Conservation (phyloP, 163 green algal genomes). For the Scenedesmus sp. region DNA sequence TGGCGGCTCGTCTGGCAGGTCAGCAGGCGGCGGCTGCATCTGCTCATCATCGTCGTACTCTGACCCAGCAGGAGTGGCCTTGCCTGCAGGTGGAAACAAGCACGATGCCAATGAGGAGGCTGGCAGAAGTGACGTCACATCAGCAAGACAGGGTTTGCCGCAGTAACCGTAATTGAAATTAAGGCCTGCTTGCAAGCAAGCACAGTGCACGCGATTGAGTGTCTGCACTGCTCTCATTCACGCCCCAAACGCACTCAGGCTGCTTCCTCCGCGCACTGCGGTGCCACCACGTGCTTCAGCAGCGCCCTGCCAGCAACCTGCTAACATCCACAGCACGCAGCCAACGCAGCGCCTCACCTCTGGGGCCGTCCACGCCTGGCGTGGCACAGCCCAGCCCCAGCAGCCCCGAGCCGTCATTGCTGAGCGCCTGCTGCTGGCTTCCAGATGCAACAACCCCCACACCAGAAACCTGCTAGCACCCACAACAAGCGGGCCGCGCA, state of each 20-base stretch:
- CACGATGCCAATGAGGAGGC: neutral
- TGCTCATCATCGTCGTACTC: neutral
- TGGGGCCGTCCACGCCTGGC: constrained; percentile 12
- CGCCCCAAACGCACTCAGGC: no score
- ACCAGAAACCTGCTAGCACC: no score
- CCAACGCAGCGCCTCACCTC: neutral
- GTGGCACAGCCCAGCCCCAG: constrained; percentile 5
- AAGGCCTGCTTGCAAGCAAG: no score
- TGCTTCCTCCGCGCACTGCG: no score
- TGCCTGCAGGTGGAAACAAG: neutral
- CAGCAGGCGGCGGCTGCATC: neutral
- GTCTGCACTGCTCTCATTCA: no score
- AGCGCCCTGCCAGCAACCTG: neutral
- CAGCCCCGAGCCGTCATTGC: neutral
- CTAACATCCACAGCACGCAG: neutral
- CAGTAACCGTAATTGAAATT: no score
- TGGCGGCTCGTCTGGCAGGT: neutral
- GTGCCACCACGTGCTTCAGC: no score
- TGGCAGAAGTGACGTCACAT: no score
- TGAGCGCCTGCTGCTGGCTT: neutral
- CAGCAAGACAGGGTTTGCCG: no score
- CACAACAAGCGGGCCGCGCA: no score
- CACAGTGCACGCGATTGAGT: no score
- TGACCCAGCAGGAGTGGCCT: constrained; percentile 17
- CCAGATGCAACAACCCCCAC: no score